Evolutionary conservation across 306 rosid genomes (phyloP).

Genomic region (Dryas alaskensis): DNA sequence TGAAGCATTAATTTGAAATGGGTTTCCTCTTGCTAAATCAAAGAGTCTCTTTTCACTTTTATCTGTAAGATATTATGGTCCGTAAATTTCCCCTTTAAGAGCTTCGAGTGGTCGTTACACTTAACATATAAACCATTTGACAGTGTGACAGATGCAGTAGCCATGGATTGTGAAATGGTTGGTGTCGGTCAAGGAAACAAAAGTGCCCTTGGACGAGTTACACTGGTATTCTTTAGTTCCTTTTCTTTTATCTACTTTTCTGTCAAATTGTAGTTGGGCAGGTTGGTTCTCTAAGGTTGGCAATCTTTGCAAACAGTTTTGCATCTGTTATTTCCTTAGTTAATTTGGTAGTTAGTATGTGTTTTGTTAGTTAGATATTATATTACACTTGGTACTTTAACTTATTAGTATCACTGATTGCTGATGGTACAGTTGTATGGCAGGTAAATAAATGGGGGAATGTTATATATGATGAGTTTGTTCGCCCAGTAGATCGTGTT

Average conservation of each 20-base stretch:
- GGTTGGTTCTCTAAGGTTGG: neutral
- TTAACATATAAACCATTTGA: slow-evolving; percentile 44
- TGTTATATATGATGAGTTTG: slow-evolving; percentile 79
- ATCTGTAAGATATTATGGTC: slow-evolving; percentile 3
- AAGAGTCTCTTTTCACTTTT: neutral
- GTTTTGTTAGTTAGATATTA: neutral
- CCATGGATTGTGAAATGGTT: slow-evolving; percentile 98
- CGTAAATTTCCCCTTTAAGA: neutral
- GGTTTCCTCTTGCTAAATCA: neutral
- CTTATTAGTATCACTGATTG: slow-evolving; percentile 24
- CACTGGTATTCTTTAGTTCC: slow-evolving; percentile 57
- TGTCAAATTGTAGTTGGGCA: slow-evolving; percentile 2
- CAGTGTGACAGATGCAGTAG: slow-evolving; percentile 87
- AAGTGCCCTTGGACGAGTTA: slow-evolving; percentile 91
- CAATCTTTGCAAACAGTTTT: neutral
- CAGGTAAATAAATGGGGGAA: slow-evolving; percentile 97
- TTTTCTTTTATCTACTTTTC: slow-evolving; percentile 14
- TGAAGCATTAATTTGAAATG: neutral
- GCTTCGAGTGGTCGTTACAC: neutral
- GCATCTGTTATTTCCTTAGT: neutral
- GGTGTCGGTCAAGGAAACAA: slow-evolving; percentile 88
- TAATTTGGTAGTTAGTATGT: too few species aligned
- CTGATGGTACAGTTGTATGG: slow-evolving; percentile 36
- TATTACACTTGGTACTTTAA: neutral
- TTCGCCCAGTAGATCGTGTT: slow-evolving; percentile 73